Evolutionary conservation across 1,139 yeast genomes (phyloP).

Genomic region (Lodderomyces beijingensis): DNA sequence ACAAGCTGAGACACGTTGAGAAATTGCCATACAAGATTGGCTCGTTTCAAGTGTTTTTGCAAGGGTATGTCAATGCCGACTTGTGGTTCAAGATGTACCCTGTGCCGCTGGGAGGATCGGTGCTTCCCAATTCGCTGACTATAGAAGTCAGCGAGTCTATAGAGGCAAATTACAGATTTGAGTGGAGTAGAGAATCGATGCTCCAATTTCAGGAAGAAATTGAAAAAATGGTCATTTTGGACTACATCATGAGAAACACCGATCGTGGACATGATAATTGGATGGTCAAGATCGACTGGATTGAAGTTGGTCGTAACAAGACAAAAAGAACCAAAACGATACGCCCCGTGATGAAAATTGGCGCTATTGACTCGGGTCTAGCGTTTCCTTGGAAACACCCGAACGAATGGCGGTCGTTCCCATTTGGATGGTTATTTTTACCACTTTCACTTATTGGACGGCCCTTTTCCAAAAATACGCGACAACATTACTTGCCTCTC

Average conservation of each 20-base stretch:
- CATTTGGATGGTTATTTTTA: slow-evolving; percentile 73
- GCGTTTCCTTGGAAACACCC: slow-evolving; percentile 85
- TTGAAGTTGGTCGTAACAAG: slow-evolving; percentile 12
- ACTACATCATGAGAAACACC: slow-evolving; percentile 70
- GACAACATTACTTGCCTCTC: slow-evolving; percentile 55
- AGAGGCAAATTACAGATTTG: slow-evolving; percentile 25
- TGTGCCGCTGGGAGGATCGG: slow-evolving; percentile 36
- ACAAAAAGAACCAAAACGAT: slow-evolving; percentile 10
- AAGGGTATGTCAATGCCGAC: slow-evolving; percentile 59
- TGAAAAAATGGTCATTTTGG: slow-evolving; percentile 67
- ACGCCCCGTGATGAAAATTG: slow-evolving; percentile 48
- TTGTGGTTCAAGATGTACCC: slow-evolving; percentile 55
- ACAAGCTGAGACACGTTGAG: slow-evolving; percentile 20
- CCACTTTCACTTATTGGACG: slow-evolving; percentile 64
- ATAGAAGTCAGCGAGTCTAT: slow-evolving; percentile 15
- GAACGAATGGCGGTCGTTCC: slow-evolving; percentile 77
- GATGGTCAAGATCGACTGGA: slow-evolving; percentile 66
- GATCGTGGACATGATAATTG: slow-evolving; percentile 75
- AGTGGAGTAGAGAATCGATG: slow-evolving; percentile 53
- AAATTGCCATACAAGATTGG: slow-evolving; percentile 53
- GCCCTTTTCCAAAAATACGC: slow-evolving; percentile 57
- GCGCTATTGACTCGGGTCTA: slow-evolving; percentile 75
- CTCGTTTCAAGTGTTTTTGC: slow-evolving; percentile 60
- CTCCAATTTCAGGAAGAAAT: slow-evolving; percentile 56
- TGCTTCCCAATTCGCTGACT: slow-evolving; percentile 20